Evolutionary conservation across 2,329 filamentous ascomycete species (phyloP).

Genomic region (Beauveria scarabaeidicola): DNA sequence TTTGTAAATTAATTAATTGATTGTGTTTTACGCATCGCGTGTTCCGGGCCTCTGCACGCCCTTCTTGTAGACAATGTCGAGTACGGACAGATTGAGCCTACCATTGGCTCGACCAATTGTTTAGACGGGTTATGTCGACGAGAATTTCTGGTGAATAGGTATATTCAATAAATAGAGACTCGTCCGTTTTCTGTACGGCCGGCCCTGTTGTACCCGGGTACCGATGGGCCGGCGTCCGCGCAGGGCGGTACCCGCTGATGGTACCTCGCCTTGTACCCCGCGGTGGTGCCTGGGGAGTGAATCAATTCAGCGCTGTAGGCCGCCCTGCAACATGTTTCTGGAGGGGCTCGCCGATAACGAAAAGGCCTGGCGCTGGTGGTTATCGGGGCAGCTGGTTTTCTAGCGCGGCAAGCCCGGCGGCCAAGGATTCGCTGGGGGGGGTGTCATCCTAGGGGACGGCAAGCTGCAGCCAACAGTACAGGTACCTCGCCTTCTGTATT

Average conservation of each 20-base stretch:
- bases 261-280: constrained; percentile 9
- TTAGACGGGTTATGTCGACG: no score
- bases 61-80: no score
- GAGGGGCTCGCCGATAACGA: constrained; percentile 7
- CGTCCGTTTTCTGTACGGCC: not conserved
- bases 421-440: not conserved
- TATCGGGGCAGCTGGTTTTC: constrained; percentile 2
- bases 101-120: no score
- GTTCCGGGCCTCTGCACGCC: no score
- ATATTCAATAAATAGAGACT: no score
- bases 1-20: no score
- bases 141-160: no score
- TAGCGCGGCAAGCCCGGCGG: constrained; percentile 6
- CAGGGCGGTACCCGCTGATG: not conserved
- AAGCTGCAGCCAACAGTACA: not conserved
- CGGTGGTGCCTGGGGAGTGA: not conserved
- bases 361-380: constrained; percentile 2
- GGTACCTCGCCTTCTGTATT: not conserved
- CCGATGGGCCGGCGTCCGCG: constrained; percentile 5
- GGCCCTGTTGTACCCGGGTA: constrained; percentile 5
- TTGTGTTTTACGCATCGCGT: no score
- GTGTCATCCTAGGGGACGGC: no score
- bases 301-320: no score
- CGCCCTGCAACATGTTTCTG: not conserved
- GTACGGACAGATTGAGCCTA: no score